phyloP scores from a whole-genome alignment of 768 basidiomycete species.

The Macrolepiota albuminosa region DNA sequence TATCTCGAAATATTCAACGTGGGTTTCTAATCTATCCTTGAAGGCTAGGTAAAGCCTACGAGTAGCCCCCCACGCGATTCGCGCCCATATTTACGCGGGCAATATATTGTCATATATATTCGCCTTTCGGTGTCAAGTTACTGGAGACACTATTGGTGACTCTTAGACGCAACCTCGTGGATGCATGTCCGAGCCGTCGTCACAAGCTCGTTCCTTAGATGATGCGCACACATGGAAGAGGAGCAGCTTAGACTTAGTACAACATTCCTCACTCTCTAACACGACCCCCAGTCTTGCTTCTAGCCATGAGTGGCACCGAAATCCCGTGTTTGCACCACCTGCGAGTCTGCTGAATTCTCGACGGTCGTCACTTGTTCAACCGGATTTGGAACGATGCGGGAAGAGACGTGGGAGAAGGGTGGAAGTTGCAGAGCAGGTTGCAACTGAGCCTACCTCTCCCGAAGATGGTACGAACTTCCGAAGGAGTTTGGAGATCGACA shows the following conservation, averaged over 20 bases:
- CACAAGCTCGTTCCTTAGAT: conserved; percentile 10
- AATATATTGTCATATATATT: background rate
- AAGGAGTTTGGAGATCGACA: conserved; percentile 66
- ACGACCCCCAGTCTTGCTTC: conserved; percentile 5
- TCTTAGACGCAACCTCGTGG: background rate
- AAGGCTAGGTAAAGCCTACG: background rate
- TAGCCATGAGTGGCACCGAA: conserved; percentile 14
- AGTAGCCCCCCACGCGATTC: background rate
- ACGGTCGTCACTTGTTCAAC: conserved; percentile 8
- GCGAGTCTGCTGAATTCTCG: conserved; percentile 13
- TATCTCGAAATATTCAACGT: too few relatives aligned
- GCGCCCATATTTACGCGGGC: background rate
- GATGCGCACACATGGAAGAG: conserved; percentile 7
- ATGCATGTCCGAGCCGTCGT: conserved; percentile 15
- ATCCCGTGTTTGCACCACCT: conserved; percentile 15
- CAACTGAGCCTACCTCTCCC: conserved; percentile 14
- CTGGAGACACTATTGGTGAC: too few relatives aligned
- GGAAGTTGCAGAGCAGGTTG: conserved; percentile 1
- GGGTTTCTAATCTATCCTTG: background rate
- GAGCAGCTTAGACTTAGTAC: conserved; percentile 10
- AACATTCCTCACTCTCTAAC: conserved; percentile 5
- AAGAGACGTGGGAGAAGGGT: conserved; percentile 7
- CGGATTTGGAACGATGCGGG: background rate
- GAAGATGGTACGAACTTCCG: conserved; percentile 61
- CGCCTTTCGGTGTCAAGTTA: background rate